Base-by-base conservation (phyloP, 352 stramenopile species). In the Pythium oligandrum region DNA sequence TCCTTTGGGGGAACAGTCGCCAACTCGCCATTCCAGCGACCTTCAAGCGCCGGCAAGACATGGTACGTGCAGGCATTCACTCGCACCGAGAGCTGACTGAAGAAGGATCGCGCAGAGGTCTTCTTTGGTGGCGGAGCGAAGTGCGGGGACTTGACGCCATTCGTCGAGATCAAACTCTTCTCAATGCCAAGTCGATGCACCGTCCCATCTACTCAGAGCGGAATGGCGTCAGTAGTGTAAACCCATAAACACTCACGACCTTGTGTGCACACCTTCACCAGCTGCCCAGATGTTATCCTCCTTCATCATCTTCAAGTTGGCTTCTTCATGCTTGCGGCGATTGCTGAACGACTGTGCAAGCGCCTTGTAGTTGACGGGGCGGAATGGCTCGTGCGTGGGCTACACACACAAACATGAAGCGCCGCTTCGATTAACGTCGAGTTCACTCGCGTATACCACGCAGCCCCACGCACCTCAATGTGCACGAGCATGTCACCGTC, bases 281-380 rank as follows among this genome's bases (percentile, higher is more conserved):
- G 84, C 84, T 26, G 84, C 84, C 84, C 84, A 95, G 42, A 93
- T 92, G 53, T 93, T 93, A 57, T 95, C 85, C 71, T 93, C 75
- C 66, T 91, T 88, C 59, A 86, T 77, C 73, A 93, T 90, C 63
- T 90, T 84, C 51, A 93, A 51, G 57, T 90, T 90, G 11, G 73
- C 58, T 55, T 92, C 78, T 52, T 95, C 83, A 51, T 95, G 83
- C 62, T 83, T 84, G 49, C 80, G 75, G 44, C 76, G 84, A 40
- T 61, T 80, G 50, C 84, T 83, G 51, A 94, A 88, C 45, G 76
- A 80, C 52, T 94, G 76, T 6, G 84, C 84, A 44, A 94, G 68
- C 42, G 74, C 48, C 61, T 86, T 87, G 70, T 94, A 94, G 68
- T 94, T 93, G 39, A 94, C 73, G 17, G 82, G 80, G 40, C 85